Conservation (phyloP, 441 rosid genomes). For the Euphorbia celastroides region DNA sequence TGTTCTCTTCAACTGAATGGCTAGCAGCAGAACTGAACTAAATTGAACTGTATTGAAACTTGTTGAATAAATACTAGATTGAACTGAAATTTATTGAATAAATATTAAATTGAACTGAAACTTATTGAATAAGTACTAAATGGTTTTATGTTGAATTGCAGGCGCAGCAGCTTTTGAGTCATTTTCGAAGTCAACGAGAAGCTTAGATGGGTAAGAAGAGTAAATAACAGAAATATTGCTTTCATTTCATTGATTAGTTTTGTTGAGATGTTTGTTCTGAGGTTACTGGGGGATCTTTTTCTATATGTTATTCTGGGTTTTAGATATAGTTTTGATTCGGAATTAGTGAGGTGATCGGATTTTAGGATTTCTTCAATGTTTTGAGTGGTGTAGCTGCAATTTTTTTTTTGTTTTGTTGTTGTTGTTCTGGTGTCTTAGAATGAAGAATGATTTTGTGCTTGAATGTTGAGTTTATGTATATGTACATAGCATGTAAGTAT, state of each 20-base stretch:
- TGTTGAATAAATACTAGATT: too few relatives aligned
- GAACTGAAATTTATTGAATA: not conserved
- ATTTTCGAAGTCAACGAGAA: conserved; percentile 85
- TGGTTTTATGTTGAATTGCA: conserved; percentile 25
- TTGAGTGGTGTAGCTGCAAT: conserved; percentile 14
- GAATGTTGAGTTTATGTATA: not conserved
- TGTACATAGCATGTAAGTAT: conserved; percentile 34
- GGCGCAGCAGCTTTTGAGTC: conserved; percentile 95
- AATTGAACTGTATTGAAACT: too few relatives aligned
- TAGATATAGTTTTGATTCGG: conserved; percentile 13
- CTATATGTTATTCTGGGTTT: conserved; percentile 10
- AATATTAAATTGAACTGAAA: not conserved
- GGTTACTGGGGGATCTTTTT: conserved; percentile 9
- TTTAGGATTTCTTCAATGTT: conserved; percentile 1
- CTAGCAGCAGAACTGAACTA: too few relatives aligned
- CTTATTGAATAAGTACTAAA: not conserved
- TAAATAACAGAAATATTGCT: conserved; percentile 27
- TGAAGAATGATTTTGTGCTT: conserved; percentile 6
- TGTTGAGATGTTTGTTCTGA: conserved; percentile 3
- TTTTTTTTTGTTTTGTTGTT: conserved; percentile 1
- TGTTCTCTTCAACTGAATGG: too few relatives aligned
- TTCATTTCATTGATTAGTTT: conserved; percentile 13
- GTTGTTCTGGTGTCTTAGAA: not conserved
- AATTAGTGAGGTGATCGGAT: conserved; percentile 1
- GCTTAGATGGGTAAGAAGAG: conserved; percentile 53